Evolutionary conservation across 805 yeast genomes (phyloP).

Genomic region (Kodamaea jinghongensis): DNA sequence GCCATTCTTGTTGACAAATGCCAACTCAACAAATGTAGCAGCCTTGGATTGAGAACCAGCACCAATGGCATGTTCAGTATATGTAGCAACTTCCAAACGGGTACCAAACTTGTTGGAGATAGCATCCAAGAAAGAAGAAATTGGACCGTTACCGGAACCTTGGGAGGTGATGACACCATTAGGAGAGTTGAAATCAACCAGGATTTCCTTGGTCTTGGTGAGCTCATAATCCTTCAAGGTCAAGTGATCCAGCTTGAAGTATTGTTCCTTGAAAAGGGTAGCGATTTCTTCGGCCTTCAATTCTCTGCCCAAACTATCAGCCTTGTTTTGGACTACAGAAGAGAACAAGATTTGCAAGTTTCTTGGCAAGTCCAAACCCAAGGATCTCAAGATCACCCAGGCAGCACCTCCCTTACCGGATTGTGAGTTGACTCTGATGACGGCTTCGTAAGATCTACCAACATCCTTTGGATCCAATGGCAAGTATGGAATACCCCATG

Average conservation of each 20-base stretch:
- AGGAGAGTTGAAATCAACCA: conserved; percentile 17
- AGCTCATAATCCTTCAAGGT: conserved; percentile 23
- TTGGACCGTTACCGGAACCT: conserved; percentile 78
- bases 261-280: conserved; percentile 51
- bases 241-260: conserved; percentile 31
- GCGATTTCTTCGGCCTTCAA: conserved; percentile 65
- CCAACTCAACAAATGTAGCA: conserved; percentile 67
- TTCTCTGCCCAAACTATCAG: conserved; percentile 68
- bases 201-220: conserved; percentile 19
- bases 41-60: conserved; percentile 70
- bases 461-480: conserved; percentile 81
- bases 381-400: conserved; percentile 69
- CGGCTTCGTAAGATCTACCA: conserved; percentile 79
- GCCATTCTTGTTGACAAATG: conserved; percentile 31
- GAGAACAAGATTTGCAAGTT: conserved; percentile 68
- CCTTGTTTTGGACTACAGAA: conserved; percentile 57
- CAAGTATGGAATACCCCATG: conserved; percentile 72
- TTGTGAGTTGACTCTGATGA: conserved; percentile 79
- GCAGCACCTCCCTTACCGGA: conserved; percentile 91
- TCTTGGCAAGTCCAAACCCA: conserved; percentile 75
- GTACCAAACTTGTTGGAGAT: conserved; percentile 50
- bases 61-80: conserved; percentile 73
- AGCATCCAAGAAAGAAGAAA: conserved; percentile 70
- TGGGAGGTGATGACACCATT: conserved; percentile 24
- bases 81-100: conserved; percentile 60